Conservation (phyloP, 2,329 filamentous ascomycete genomes). For the Aureobasidium sp. region DNA sequence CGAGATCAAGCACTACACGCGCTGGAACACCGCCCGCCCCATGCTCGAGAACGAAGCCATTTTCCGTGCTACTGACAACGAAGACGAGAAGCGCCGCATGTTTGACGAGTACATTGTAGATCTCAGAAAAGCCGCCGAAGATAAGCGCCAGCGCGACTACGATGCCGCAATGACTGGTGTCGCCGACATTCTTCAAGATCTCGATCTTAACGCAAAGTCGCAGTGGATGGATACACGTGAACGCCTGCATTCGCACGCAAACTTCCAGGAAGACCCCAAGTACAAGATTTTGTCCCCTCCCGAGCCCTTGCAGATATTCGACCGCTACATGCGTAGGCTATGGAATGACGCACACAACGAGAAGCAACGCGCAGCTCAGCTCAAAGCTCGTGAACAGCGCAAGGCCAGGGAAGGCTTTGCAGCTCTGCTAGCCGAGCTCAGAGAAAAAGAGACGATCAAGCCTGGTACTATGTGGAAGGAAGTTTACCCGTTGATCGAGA, state of each 20-base stretch:
- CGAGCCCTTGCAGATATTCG: conserved; percentile 86
- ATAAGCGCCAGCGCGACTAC: conserved; percentile 62
- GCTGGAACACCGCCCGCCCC: conserved; percentile 91
- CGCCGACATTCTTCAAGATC: conserved; percentile 63
- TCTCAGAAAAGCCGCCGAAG: conserved; percentile 70
- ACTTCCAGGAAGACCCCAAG: conserved; percentile 72
- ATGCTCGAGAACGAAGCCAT: conserved; percentile 94
- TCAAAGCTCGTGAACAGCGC: conserved; percentile 72
- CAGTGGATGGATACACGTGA: conserved; percentile 87
- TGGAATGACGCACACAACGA: conserved; percentile 88
- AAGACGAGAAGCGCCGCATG: conserved; percentile 77
- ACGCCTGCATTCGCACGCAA: conserved; percentile 67
- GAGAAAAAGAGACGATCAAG: conserved; percentile 70
- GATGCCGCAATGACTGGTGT: conserved; percentile 81
- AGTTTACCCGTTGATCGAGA: conserved; percentile 63
- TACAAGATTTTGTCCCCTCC: conserved; percentile 79
- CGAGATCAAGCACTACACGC: conserved; percentile 93
- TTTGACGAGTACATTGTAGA: conserved; percentile 90
- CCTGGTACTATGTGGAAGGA: conserved; percentile 86
- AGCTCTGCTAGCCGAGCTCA: conserved; percentile 65
- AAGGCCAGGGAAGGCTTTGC: conserved; percentile 77
- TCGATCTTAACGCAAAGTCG: conserved; percentile 86
- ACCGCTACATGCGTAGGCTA: conserved; percentile 87
- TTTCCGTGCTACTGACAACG: conserved; percentile 82
- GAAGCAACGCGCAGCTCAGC: conserved; percentile 77